These are phyloP conservation scores for Thelonectria blattea DNA, from an alignment of 2,329 filamentous ascomycete species.

Conservation along the genomic window DNA sequence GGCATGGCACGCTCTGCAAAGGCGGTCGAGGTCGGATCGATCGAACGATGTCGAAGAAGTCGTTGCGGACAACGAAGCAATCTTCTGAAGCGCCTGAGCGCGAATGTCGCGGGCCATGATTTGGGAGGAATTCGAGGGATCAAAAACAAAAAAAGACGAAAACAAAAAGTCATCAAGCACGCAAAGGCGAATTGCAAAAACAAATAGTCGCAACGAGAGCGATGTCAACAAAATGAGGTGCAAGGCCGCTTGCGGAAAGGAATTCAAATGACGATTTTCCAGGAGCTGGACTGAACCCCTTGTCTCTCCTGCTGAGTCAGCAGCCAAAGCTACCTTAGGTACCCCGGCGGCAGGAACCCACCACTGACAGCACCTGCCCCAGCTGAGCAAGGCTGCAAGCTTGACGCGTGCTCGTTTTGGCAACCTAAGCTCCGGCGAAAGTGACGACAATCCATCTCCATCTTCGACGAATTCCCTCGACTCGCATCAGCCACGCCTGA, in stretches of 20 bases:
- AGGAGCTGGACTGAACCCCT: slow-evolving; percentile 32
- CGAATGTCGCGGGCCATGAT: slow-evolving; percentile 63
- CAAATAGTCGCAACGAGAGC: slow-evolving; percentile 11
- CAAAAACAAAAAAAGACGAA: slow-evolving; percentile 10
- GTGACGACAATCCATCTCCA: slow-evolving; percentile 31
- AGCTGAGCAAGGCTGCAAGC: slow-evolving; percentile 58
- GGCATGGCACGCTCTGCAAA: slow-evolving; percentile 63
- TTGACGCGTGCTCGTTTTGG: slow-evolving; percentile 48
- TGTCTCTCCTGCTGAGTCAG: slow-evolving; percentile 49
- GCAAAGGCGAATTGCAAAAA: background rate
- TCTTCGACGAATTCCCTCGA: slow-evolving; percentile 16
- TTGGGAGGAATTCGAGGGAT: background rate
- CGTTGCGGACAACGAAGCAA: slow-evolving; percentile 66
- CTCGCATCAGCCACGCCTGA: slow-evolving; percentile 14
- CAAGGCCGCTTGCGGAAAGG: slow-evolving; percentile 8
- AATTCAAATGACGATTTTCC: slow-evolving; percentile 31
- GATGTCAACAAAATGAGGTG: slow-evolving; percentile 26
- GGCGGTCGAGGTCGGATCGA: slow-evolving; percentile 66
- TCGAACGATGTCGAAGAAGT: slow-evolving; percentile 61
- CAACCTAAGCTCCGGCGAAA: slow-evolving; percentile 38
- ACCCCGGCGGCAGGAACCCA: slow-evolving; percentile 17
- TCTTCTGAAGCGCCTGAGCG: slow-evolving; percentile 68
- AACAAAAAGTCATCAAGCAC: background rate
- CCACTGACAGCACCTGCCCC: slow-evolving; percentile 10
- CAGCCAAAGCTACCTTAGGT: slow-evolving; percentile 43